Conservation (phyloP, 805 yeast species). For the Candida sakaeoensis region DNA sequence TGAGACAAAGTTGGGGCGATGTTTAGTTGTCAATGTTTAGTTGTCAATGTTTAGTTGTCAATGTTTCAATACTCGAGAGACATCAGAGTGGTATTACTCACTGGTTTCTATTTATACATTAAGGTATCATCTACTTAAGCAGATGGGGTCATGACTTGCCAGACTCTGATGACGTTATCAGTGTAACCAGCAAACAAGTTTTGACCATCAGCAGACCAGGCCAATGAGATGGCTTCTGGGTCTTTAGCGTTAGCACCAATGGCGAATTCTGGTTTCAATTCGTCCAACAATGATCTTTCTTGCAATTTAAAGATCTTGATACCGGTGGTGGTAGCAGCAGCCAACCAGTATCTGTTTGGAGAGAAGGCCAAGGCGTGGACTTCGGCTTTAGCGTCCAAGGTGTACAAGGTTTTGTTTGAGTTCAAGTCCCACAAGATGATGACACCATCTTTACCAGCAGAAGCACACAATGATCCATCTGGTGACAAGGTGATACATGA, state of each 20-base stretch:
- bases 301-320: constrained; percentile 98
- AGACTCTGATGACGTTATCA: constrained; percentile 98
- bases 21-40: too few relatives aligned
- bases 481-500: constrained; percentile 97
- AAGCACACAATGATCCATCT: constrained; percentile 98
- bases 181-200: constrained; percentile 99
- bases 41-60: background rate
- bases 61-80: too few relatives aligned
- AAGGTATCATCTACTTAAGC: constrained; percentile 32
- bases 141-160: constrained; percentile 97
- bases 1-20: too few relatives aligned
- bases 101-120: constrained; percentile 3
- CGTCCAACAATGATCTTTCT: constrained; percentile 90
- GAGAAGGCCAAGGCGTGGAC: constrained; percentile 98
- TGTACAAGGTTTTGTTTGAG: constrained; percentile 82
- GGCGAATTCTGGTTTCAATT: constrained; percentile 97
- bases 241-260: constrained; percentile 85
- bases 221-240: constrained; percentile 96
- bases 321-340: constrained; percentile 98
- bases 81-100: too few relatives aligned
- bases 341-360: constrained; percentile 99
- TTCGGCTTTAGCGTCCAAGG: constrained; percentile 93
- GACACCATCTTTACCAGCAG: constrained; percentile 99
- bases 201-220: constrained; percentile 99
- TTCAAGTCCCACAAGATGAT: constrained; percentile 97